These are phyloP conservation scores for Daldinia bambusicola DNA, from an alignment of 495 filamentous ascomycete genomes.

Conservation along the genomic window DNA sequence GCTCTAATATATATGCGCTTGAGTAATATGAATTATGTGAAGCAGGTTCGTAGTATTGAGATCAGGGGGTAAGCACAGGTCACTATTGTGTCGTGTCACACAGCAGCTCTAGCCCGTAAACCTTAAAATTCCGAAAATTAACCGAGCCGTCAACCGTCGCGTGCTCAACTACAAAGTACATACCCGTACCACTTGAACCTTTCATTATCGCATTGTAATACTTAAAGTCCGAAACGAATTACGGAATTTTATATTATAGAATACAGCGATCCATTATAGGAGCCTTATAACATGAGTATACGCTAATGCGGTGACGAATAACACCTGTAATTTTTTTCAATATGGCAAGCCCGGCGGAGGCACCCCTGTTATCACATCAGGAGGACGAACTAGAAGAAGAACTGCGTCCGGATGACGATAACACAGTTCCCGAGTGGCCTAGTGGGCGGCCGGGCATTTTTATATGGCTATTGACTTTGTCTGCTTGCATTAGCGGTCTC, in stretches of 20 bases:
- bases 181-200: neutral
- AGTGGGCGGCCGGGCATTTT: constrained; percentile 52
- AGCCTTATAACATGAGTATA: constrained; percentile 8
- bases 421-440: constrained; percentile 26
- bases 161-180: neutral
- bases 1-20: no score
- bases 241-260: neutral
- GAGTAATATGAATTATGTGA: neutral
- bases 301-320: constrained; percentile 3
- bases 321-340: neutral
- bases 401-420: constrained; percentile 22
- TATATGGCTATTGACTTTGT: constrained; percentile 80
- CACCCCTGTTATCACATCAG: constrained; percentile 40
- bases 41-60: neutral
- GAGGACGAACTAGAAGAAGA: constrained; percentile 42
- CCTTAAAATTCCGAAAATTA: constrained; percentile 3
- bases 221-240: neutral
- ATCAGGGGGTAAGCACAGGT: neutral
- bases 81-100: neutral
- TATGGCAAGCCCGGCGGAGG: constrained; percentile 27
- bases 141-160: neutral
- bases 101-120: neutral
- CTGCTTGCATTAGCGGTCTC: constrained; percentile 85
- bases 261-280: neutral
- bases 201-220: neutral